Base-by-base conservation (phyloP, 1,284 basidiomycete genomes). In the Neonothopanus nambi region DNA sequence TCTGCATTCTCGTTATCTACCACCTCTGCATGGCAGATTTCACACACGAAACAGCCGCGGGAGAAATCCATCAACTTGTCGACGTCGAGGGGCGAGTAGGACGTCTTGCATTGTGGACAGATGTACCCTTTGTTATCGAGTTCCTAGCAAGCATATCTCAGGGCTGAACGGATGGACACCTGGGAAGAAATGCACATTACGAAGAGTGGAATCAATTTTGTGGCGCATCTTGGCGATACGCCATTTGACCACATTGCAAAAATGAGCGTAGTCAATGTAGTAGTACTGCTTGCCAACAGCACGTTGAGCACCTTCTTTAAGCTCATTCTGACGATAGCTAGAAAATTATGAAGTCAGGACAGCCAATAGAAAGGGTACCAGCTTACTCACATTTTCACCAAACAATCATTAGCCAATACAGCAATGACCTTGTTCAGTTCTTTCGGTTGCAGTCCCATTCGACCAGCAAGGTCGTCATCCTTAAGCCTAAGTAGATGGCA, bases 161-260 rank as follows among this genome's bases (percentile, higher is more conserved):
- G n/a, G n/a, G n/a, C n/a, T n/a, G n/a, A n/a, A n/a, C n/a, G n/a
- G n/a, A n/a, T n/a, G 35, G 37, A 45, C 21, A 45, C 37, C 51
- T 24, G 20, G 15, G 13, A 13, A 35, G 17, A 28, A 45, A 72
- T 80, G 47, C 52, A 91, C 91, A 70, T 95, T 93, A 61, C 90
- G 87, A 58, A 95, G 75, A 53, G 87, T 86, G 39, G 89, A 85
- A 67, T 99, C 95, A 60, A 99, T 95, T 53, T 85, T 84, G 57
- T 88, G 82, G 59, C 90, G 84, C 88, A 99, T 97, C 66, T 92
- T 90, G n/a, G 93, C 91, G 56, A 99, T 86, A 35, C 95, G 81
- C 92, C 96, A 99, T 71, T 98, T 98, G 67, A 96, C 91, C 45
- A 98, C 94, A 68, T 99, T 95, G 71, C 93, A 93, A 66, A 98